Evolutionary conservation across 306 rosid genomes (phyloP).

Genomic region (Heteromeles arbutifolia): DNA sequence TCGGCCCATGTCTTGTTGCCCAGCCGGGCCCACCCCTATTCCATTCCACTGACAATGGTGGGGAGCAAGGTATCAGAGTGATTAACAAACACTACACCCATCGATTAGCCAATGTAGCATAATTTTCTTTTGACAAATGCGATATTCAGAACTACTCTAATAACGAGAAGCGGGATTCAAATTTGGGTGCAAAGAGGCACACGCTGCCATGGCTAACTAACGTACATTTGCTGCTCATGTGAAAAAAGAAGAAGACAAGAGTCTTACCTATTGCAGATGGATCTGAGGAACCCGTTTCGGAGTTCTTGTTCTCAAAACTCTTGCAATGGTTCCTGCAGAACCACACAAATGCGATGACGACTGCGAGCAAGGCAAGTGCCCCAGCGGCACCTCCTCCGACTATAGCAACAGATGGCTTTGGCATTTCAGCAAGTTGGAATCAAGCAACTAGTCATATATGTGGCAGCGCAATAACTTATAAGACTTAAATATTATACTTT

Average conservation of each 20-base stretch:
- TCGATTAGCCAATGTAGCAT: neutral
- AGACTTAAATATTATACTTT: neutral
- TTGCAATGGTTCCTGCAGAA: slow-evolving; percentile 24
- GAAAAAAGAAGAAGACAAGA: neutral
- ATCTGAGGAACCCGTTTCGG: slow-evolving; percentile 45
- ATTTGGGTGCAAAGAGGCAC: neutral
- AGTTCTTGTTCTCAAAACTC: slow-evolving; percentile 22
- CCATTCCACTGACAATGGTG: slow-evolving; percentile 27
- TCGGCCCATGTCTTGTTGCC: slow-evolving; percentile 9
- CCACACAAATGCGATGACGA: slow-evolving; percentile 29
- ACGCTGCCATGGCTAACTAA: neutral
- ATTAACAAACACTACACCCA: neutral
- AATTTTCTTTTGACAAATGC: neutral
- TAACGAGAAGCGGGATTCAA: neutral
- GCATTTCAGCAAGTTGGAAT: slow-evolving; percentile 17
- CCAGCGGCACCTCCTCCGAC: slow-evolving; percentile 26
- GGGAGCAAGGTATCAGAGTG: neutral
- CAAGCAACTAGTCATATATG: neutral
- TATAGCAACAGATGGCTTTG: slow-evolving; percentile 25
- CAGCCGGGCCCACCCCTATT: slow-evolving; percentile 27
- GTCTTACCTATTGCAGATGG: slow-evolving; percentile 37
- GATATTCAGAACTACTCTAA: neutral
- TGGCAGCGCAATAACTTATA: neutral
- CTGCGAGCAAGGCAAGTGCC: slow-evolving; percentile 19
- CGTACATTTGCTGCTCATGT: neutral